phyloP scores from a whole-genome alignment of 805 yeast species.

The Sugiyamaella mastotermitis region DNA sequence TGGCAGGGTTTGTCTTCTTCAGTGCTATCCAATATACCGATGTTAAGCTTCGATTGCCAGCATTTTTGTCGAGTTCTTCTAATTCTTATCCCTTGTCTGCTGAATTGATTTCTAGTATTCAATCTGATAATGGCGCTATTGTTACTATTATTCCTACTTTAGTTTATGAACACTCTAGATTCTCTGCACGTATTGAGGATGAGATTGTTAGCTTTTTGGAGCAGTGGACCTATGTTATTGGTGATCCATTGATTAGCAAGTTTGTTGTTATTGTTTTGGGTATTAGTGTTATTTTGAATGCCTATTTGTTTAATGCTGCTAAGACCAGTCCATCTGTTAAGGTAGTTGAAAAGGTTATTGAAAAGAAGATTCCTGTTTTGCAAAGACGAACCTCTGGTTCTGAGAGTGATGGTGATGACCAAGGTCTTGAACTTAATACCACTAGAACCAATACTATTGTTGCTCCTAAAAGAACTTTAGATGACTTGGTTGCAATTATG shows the following conservation, averaged over 20 bases:
- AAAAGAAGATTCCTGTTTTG: conserved; percentile 27
- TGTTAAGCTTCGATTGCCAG: conserved; percentile 11
- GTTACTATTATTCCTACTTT: conserved; percentile 35
- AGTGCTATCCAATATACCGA: conserved; percentile 33
- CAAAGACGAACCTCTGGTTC: conserved; percentile 16
- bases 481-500: conserved; percentile 55
- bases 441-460: conserved; percentile 18
- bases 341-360: conserved; percentile 29
- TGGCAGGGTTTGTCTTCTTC: conserved; percentile 27
- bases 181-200: conserved; percentile 56
- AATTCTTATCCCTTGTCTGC: conserved; percentile 4
- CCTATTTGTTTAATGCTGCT: conserved; percentile 83
- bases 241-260: conserved; percentile 77
- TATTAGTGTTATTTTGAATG: conserved; percentile 71
- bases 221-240: conserved; percentile 58
- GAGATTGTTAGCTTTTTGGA: conserved; percentile 45
- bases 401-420: conserved; percentile 28
- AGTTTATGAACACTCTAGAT: conserved; percentile 28
- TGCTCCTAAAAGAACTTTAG: conserved; percentile 35
- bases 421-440: conserved; percentile 27
- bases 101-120: conserved; percentile 14
- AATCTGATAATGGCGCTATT: conserved; percentile 20
- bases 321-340: conserved; percentile 24
- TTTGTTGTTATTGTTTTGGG: conserved; percentile 66
- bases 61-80: conserved; percentile 1